Evolutionary conservation across 2,329 filamentous ascomycete genomes (phyloP).

Genomic region (Diaporthe caulivora): DNA sequence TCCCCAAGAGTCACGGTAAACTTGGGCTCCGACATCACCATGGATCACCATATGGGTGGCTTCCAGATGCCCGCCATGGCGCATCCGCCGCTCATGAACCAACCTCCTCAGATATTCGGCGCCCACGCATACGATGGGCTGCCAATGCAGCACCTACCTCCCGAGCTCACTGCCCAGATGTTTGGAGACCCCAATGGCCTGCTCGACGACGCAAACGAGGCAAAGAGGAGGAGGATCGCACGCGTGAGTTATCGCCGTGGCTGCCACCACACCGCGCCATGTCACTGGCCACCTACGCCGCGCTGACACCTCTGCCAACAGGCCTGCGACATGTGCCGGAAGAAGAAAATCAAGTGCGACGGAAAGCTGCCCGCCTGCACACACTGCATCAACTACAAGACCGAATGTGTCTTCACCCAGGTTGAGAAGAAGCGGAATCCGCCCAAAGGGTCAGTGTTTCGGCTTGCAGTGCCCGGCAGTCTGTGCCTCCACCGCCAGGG

Average conservation of each 20-base stretch:
- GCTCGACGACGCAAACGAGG: constrained; percentile 79
- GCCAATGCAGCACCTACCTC: constrained; percentile 66
- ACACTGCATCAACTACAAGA: constrained; percentile 98
- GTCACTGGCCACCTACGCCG: constrained; percentile 38
- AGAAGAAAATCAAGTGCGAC: constrained; percentile 98
- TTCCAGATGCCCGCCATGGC: constrained; percentile 70
- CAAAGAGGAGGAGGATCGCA: constrained; percentile 90
- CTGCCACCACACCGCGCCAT: neutral
- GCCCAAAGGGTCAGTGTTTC: constrained; percentile 83
- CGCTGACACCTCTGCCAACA: constrained; percentile 50
- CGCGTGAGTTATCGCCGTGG: constrained; percentile 68
- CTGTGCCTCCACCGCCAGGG: neutral
- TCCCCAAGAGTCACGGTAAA: neutral
- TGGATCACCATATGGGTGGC: constrained; percentile 66
- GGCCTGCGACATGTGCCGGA: constrained; percentile 97
- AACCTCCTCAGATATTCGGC: constrained; percentile 78
- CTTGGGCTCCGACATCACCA: constrained; percentile 43
- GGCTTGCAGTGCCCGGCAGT: neutral
- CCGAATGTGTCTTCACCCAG: constrained; percentile 95
- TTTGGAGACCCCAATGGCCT: constrained; percentile 68
- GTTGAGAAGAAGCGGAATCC: constrained; percentile 99
- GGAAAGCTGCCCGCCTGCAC: constrained; percentile 95
- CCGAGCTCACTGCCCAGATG: constrained; percentile 71
- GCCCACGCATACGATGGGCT: constrained; percentile 71
- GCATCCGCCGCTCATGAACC: constrained; percentile 70